Evolutionary conservation across 306 rosid species (phyloP), one percentile per base, ranked within the genome.

Genomic region (Malus fusca): DNA sequence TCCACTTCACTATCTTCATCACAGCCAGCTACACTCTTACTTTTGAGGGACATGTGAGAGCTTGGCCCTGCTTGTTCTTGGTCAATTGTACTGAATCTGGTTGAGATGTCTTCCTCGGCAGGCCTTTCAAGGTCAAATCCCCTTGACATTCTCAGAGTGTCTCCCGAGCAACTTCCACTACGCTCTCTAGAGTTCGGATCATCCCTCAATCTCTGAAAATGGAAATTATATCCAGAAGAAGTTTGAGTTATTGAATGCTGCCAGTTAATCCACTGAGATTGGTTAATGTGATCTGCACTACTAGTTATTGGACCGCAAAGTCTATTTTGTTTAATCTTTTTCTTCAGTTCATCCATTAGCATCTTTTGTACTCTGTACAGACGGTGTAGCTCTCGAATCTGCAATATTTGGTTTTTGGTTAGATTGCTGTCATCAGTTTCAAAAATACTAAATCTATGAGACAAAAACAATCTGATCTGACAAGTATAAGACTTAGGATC

Each of bases 371-470:
- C 92, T 30, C 74, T 85, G 75, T 92, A 90, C 68, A 92, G 82
- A 71, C 96, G 73, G 80, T 95, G 99, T 44, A 95, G 97, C 73
- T 95, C 99, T 70, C 82, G 73, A 51, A 89, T 94, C 99, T 95
- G 85, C 78, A 88, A 81, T 35, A 65, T 70, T 74, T 72, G 51
- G 51, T 43, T 69, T 73, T 74, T 9, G 8, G 53, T 53, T 53
- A 52, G 35, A 31, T 12, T 52, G 30, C 58, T 77, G 6, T 77
- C 74, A 68, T n/a, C 31, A 42, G 11, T 31, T 56, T 26, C 69
- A 67, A 61, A 55, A 8, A 35, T 67, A 40, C 21, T 19, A 23
- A 66, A 51, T 28, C n/a, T 6, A 21, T 66, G 17, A 22, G 56
- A 68, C 60, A 52, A 67, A 37, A 12, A 40, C 72, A 75, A 67